A percentile compares a stretch with the other conserved stretches of the same genome.
These are phyloP conservation scores for Linnemannia hyalina DNA, from an alignment of 192 early-diverging fungal species.

Conservation along the genomic window DNA sequence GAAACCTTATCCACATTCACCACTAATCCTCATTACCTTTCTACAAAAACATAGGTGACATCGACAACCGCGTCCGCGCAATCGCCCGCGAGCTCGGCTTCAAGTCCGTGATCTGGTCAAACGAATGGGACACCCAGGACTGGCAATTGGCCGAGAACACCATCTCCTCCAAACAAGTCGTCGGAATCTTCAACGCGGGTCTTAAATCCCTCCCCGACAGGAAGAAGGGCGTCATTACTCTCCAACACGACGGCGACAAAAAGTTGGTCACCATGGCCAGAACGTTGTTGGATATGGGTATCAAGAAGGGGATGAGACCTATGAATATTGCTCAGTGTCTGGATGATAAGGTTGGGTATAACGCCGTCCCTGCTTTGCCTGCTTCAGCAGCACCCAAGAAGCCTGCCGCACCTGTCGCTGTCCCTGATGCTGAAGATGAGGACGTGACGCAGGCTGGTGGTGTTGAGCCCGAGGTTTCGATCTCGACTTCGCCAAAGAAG, in stretches of 20 bases:
- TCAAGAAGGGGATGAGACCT: conserved; percentile 34
- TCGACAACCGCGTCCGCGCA: conserved; percentile 42
- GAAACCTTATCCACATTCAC: neutral
- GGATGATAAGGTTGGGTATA: conserved; percentile 27
- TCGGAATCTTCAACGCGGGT: conserved; percentile 40
- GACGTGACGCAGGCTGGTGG: neutral
- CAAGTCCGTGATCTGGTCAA: conserved; percentile 66
- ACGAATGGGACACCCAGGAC: conserved; percentile 66
- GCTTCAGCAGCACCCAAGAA: conserved; percentile 1
- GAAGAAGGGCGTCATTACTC: conserved; percentile 34
- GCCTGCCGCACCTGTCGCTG: neutral
- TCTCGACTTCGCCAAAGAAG: neutral
- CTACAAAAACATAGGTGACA: conserved; percentile 17
- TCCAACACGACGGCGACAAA: conserved; percentile 45
- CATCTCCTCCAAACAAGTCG: conserved; percentile 31
- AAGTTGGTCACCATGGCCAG: conserved; percentile 32
- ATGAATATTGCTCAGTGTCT: conserved; percentile 46
- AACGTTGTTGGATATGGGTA: conserved; percentile 42
- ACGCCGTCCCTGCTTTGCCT: conserved; percentile 12
- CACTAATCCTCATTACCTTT: neutral
- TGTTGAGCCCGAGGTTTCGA: neutral
- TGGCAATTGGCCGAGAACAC: conserved; percentile 59
- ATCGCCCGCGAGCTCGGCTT: conserved; percentile 52
- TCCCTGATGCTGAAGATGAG: neutral
- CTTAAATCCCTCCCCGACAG: conserved; percentile 10